Conservation (phyloP, 1,284 basidiomycete genomes). For the Tilletia setariae region DNA sequence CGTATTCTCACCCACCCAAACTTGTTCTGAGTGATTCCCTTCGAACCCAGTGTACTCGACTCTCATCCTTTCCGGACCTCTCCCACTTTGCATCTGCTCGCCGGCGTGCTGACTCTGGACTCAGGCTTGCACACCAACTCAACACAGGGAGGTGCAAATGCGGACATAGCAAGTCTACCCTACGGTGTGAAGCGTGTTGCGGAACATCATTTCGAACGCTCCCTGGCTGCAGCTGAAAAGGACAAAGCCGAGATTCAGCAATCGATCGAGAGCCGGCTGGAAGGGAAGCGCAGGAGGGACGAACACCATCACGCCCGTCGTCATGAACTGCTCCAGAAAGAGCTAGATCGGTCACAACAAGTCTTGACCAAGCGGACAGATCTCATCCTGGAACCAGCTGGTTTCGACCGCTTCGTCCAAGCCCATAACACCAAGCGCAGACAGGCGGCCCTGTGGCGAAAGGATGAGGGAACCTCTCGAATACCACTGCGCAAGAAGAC, state of each 20-base stretch:
- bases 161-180: neutral
- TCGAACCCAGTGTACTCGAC: neutral
- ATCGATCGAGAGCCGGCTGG: neutral
- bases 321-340: neutral
- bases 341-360: neutral
- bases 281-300: neutral
- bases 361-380: neutral
- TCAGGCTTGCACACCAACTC: neutral
- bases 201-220: neutral
- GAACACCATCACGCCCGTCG: neutral
- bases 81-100: neutral
- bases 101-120: neutral
- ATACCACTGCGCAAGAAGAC: neutral
- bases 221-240: neutral
- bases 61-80: constrained; percentile 5
- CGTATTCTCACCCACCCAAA: neutral
- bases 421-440: neutral
- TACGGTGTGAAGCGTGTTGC: neutral
- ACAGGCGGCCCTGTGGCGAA: neutral
- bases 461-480: neutral
- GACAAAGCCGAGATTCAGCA: neutral
- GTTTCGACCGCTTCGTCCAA: neutral
- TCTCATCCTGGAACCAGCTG: neutral
- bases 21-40: neutral
- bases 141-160: neutral